Base-by-base conservation (phyloP, 2,329 filamentous ascomycete genomes). In the Beauveria brongniartii region DNA sequence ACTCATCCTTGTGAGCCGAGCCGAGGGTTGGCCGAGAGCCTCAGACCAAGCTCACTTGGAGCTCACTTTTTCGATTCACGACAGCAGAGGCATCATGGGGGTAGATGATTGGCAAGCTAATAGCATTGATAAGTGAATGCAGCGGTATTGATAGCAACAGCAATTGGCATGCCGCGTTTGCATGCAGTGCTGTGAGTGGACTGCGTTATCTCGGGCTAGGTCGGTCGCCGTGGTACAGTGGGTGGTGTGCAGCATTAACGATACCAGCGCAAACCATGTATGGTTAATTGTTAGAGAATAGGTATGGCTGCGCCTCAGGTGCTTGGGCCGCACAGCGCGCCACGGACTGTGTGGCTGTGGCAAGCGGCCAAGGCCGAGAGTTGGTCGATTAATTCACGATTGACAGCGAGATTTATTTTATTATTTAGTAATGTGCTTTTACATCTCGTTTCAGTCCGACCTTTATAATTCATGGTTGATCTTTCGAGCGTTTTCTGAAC, bases 111-210 rank as follows among this genome's bases (percentile, higher is more conserved):
- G 47, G 22, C 37, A 43, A 52, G 26, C 26, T 12, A 51, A 34
- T 52, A 37, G 14, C 20, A 18, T 59, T 34, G 40, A 44, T 34
- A 12, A 5, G 9, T 40, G 16, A 50, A 50, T 28, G 22, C n/a
- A 41, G 12, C 37, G 37, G 46, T 46, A 58, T 51, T 34, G 55
- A 58, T 58, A 58, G 55, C 46, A 58, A 58, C 46, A 46, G 52
- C 16, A 18, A 18, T 41, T 26, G 12, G n/a, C 30, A 20, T 37
- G 48, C 30, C 37, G 48, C 48, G n/a, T 52, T 8, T 52, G 34
- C n/a, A 20, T 22, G 24, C 8, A 16, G 47, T 12, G 18, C 47
- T 30, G 47, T 28, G 47, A 20, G 28, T 52, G 51, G 34, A 20
- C 12, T 34, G 26, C 24, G 37, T 46, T 43, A 46, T 47, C 54